Evolutionary conservation across 345 rosid genomes (phyloP), one percentile per base, ranked within the genome.

Genomic region (Lumnitzera racemosa): DNA sequence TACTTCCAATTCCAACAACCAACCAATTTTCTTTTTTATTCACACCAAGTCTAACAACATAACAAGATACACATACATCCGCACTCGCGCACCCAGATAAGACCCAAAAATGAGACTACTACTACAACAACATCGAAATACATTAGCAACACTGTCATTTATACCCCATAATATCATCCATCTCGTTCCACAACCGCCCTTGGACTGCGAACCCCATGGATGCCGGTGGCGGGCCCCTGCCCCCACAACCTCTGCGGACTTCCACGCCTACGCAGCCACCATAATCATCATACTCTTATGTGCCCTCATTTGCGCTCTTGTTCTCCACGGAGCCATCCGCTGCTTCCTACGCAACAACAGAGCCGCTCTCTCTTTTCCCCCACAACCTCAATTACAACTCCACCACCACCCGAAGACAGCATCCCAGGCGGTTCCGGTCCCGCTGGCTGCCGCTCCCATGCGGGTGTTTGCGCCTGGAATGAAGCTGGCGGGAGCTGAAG

Each of bases 291-390:
- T 84, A 65, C 71, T 89, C 65, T 61, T 75, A 63, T 86, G 90
- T 23, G 74, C 83, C 11, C 65, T 89, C 25, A 71, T 80, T n/a
- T 89, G 89, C 49, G 84, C 78, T 9, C 62, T 89, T 49, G 77
- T 83, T 47, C 83, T 89, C 47, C 77, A 68, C 70, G 72, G 76
- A 13, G 78, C 91, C 59, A 72, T 89, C 63, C 90, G 87, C 52
- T 84, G 89, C 86, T 86, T 71, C 71, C 67, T 82, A 46, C 69
- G 79, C 11, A 15, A 70, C 20, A 13, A 53, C 41, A 58, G 36
- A 36, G 7, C 43, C 43, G 7, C 43, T 36, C 43, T 36, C 43
- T 9, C 43, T 36, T 36, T 6, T 29, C 7, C 43, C 43, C 0
- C 43, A 7, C 43, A 4, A 36, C 31, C 31, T 27, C 43, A 36